Evolutionary conservation across 331 rosid species (phyloP).

Genomic region (Pyrus hybrid): DNA sequence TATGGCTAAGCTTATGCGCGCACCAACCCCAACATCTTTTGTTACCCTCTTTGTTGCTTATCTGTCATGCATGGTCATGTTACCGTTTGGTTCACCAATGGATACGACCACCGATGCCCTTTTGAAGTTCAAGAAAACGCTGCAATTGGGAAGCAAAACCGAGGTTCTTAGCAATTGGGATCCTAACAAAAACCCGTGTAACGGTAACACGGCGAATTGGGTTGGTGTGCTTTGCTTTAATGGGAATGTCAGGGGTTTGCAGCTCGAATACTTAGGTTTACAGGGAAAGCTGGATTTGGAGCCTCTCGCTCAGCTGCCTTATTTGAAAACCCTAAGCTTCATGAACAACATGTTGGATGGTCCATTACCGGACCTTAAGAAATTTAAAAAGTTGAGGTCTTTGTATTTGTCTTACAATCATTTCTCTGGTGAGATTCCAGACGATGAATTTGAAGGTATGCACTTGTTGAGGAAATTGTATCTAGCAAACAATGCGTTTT

Average conservation of each 20-base stretch:
- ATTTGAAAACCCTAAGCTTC: slow-evolving; percentile 43
- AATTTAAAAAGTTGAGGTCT: slow-evolving; percentile 30
- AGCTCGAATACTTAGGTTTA: slow-evolving; percentile 62
- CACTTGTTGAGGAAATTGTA: slow-evolving; percentile 37
- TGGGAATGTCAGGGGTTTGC: slow-evolving; percentile 49
- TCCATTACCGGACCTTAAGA: slow-evolving; percentile 41
- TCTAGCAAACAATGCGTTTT: slow-evolving; percentile 48
- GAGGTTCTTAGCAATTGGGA: slow-evolving; percentile 48
- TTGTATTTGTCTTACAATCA: slow-evolving; percentile 59
- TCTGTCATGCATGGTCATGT: slow-evolving; percentile 6
- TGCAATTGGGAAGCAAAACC: slow-evolving; percentile 11
- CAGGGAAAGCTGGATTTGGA: slow-evolving; percentile 38
- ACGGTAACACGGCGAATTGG: slow-evolving; percentile 39
- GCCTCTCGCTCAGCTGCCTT: slow-evolving; percentile 26
- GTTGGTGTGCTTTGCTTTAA: slow-evolving; percentile 49
- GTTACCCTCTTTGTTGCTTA: not conserved
- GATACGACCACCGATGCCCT: slow-evolving; percentile 43
- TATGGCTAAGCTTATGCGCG: slow-evolving; percentile 64
- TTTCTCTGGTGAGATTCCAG: slow-evolving; percentile 59
- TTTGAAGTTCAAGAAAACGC: slow-evolving; percentile 40
- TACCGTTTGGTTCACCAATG: slow-evolving; percentile 13
- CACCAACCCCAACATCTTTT: slow-evolving; percentile 28
- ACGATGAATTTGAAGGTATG: slow-evolving; percentile 47
- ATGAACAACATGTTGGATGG: slow-evolving; percentile 80
- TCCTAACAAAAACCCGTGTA: slow-evolving; percentile 39